Evolutionary conservation across 2,329 filamentous ascomycete genomes (phyloP).

Genomic region (Colletotrichum eremochloae): DNA sequence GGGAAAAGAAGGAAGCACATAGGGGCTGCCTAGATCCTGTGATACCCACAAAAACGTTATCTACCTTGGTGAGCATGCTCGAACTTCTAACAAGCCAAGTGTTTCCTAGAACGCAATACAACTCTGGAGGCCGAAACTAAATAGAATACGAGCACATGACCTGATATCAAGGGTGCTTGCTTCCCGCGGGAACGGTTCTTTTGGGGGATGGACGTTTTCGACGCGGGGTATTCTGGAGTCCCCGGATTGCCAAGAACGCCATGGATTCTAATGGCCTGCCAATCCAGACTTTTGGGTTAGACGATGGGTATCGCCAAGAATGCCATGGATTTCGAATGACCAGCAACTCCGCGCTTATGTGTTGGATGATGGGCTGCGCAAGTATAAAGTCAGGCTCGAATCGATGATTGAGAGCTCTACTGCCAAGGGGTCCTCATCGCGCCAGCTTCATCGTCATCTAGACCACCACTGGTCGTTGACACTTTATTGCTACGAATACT

Average conservation of each 20-base stretch:
- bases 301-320: conserved; percentile 20
- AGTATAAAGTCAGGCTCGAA: conserved; percentile 23
- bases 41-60: background rate
- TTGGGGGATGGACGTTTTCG: background rate
- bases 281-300: background rate
- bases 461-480: background rate
- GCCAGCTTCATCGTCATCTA: background rate
- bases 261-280: background rate
- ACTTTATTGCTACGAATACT: background rate
- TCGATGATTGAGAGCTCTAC: background rate
- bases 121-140: background rate
- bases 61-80: background rate
- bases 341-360: background rate
- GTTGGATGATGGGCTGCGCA: background rate
- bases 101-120: background rate
- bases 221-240: conserved; percentile 38
- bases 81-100: background rate
- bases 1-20: no score
- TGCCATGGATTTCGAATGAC: background rate
- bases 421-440: background rate
- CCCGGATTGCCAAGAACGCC: conserved; percentile 30
- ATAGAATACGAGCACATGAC: background rate
- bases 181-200: conserved; percentile 16
- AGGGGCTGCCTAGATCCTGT: no score
- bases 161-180: background rate